phyloP scores from a whole-genome alignment of 2,329 filamentous ascomycete genomes.

The Didymella pomorum region DNA sequence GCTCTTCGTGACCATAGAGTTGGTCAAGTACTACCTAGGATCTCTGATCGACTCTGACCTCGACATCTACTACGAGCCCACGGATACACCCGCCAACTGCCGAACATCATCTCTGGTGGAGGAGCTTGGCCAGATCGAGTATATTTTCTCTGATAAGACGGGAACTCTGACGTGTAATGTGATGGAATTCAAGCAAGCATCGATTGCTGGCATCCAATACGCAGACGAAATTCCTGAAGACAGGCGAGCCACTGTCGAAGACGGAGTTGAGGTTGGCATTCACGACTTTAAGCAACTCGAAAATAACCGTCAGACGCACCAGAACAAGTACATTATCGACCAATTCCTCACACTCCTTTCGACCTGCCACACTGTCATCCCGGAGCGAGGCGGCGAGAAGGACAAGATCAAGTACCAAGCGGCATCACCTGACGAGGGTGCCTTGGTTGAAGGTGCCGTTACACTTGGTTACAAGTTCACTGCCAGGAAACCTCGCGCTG shows the following conservation, averaged over 20 bases:
- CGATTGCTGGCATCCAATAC: slow-evolving; percentile 93
- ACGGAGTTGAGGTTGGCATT: slow-evolving; percentile 79
- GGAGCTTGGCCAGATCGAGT: slow-evolving; percentile 97
- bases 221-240: slow-evolving; percentile 92
- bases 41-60: slow-evolving; percentile 97
- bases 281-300: slow-evolving; percentile 82
- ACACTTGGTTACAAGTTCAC: slow-evolving; percentile 87
- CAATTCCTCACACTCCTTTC: slow-evolving; percentile 88
- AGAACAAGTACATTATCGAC: slow-evolving; percentile 69
- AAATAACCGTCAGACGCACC: slow-evolving; percentile 72
- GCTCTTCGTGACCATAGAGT: slow-evolving; percentile 94
- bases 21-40: slow-evolving; percentile 98
- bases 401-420: slow-evolving; percentile 96
- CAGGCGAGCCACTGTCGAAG: slow-evolving; percentile 77
- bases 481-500: slow-evolving; percentile 86
- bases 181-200: slow-evolving; percentile 98
- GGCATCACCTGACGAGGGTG: slow-evolving; percentile 95
- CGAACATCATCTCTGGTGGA: slow-evolving; percentile 96
- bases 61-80: slow-evolving; percentile 97
- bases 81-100: slow-evolving; percentile 93
- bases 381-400: slow-evolving; percentile 81
- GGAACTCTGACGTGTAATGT: slow-evolving; percentile 97
- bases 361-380: slow-evolving; percentile 97
- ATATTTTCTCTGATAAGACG: slow-evolving; percentile 98
- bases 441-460: slow-evolving; percentile 91